phyloP scores from a whole-genome alignment of 305 asterid genomes.

The Rubia balearica region DNA sequence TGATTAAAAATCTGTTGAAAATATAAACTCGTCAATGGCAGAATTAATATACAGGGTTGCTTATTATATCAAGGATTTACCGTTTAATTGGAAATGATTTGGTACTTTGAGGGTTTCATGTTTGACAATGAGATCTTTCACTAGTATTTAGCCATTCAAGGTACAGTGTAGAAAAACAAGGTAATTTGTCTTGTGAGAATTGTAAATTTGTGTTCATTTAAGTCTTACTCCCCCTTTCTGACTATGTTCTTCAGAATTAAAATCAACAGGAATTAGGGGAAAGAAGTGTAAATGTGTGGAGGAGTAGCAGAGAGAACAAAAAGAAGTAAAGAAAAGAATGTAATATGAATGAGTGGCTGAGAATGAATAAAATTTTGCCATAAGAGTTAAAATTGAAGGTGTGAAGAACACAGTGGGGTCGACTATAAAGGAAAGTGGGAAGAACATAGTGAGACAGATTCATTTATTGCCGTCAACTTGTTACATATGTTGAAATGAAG shows the following conservation, averaged over 20 bases:
- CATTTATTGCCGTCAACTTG: neutral
- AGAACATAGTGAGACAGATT: neutral
- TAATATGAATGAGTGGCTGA: neutral
- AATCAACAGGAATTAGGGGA: too few relatives aligned
- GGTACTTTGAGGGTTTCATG: constrained; percentile 3
- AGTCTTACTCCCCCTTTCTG: neutral
- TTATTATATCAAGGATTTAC: neutral
- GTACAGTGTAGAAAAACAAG: neutral
- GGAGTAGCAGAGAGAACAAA: neutral
- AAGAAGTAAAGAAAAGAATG: neutral
- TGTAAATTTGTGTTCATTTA: neutral
- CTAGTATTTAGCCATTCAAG: neutral
- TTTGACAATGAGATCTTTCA: neutral
- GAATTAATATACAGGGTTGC: neutral
- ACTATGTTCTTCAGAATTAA: neutral
- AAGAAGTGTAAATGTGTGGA: neutral
- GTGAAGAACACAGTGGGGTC: neutral
- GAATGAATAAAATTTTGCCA: neutral
- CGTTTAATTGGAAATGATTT: neutral
- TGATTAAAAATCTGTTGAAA: neutral
- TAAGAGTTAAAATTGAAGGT: too few relatives aligned
- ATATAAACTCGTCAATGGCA: neutral
- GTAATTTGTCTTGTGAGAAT: neutral
- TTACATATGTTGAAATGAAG: neutral
- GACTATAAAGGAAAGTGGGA: neutral